A percentile compares a stretch with the other conserved stretches of the same genome.
phyloP scores from a whole-genome alignment of 129 eudicot genomes.

The Ambrosia artemisiifolia region DNA sequence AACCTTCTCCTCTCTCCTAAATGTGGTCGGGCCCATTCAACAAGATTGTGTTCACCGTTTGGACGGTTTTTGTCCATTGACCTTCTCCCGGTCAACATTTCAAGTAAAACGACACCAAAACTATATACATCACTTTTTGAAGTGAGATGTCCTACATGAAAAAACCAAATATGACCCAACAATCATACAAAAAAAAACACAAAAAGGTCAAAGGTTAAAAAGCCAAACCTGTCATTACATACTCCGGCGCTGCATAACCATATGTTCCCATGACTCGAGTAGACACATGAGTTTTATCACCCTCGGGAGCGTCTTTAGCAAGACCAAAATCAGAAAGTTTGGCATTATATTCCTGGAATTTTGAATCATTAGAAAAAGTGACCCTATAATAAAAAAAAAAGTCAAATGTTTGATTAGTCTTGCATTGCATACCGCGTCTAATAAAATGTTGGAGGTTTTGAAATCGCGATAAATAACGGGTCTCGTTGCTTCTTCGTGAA shows the following conservation, averaged over 20 bases:
- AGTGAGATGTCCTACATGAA: conserved; percentile 46
- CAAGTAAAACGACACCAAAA: conserved; percentile 60
- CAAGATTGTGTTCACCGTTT: conserved; percentile 58
- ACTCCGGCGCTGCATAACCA: conserved; percentile 96
- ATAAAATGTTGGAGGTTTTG: conserved; percentile 80
- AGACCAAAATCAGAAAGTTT: conserved; percentile 97
- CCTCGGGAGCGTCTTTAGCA: conserved; percentile 96
- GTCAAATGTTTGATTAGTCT: not conserved
- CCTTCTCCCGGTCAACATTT: conserved; percentile 53
- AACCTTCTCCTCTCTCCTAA: conserved; percentile 38
- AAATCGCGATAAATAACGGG: conserved; percentile 96
- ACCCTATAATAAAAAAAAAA: not conserved
- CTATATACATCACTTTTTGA: conserved; percentile 62
- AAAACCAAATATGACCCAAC: not conserved
- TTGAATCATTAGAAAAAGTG: not conserved
- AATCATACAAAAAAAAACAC: not conserved
- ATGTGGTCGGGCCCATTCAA: conserved; percentile 48
- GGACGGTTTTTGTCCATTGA: conserved; percentile 65
- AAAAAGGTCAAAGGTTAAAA: not conserved
- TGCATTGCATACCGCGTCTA: conserved; percentile 67
- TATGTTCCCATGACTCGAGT: conserved; percentile 98
- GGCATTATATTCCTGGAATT: conserved; percentile 80
- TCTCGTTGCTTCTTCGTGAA: conserved; percentile 87
- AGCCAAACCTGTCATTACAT: conserved; percentile 82
- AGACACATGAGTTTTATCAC: conserved; percentile 90